Base-by-base conservation (phyloP, 2,329 filamentous ascomycete species). In the Allantophomopsis lycopodina region DNA sequence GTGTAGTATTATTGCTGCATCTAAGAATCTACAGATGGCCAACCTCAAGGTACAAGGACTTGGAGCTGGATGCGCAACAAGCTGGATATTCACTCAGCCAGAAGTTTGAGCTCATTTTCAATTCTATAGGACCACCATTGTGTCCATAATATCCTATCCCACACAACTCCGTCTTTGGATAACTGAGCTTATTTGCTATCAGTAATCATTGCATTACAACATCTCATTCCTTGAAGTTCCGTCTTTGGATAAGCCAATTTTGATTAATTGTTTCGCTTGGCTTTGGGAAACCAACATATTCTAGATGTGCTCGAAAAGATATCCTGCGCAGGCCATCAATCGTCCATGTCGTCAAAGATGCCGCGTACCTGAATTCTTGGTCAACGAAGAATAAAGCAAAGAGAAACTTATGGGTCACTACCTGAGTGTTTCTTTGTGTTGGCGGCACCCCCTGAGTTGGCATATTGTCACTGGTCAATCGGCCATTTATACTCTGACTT, bases 41-140 rank as follows among this genome's bases (percentile, higher is more conserved):
- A 63, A 59, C 8, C 65, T 62, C 41, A 61, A 62, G 15, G 73
- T 86, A 41, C 60, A 67, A 46, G 63, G 62, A 37, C 68, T 94
- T 37, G 84, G 80, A 17, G 86, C 84, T n/a, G 88, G 88, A 2
- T 94, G 86, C 61, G 88, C 88, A 35, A 94, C 88, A 14, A 93
- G 79, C 55, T 94, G 86, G 79, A 65, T 93, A 40, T 71, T 66
- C 46, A 64, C 74, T 3, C 14, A 34, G 6, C n/a, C 16, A 14
- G 32, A 34, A 7, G 12, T 5, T 34, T 34, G 16, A 34, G 32
- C 32, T 34, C 8, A 28, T 28, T 28, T 28, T 10, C 10, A 28
- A 12, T 28, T 28, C 23, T 3, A 12, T 8, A 28, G 23, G 11
- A 10, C 23, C 11, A 28, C 10, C 23, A 28, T 28, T 10, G n/a